phyloP scores from a whole-genome alignment of 225 moss, liverwort and hornwort species.

The Ulota crispa region DNA sequence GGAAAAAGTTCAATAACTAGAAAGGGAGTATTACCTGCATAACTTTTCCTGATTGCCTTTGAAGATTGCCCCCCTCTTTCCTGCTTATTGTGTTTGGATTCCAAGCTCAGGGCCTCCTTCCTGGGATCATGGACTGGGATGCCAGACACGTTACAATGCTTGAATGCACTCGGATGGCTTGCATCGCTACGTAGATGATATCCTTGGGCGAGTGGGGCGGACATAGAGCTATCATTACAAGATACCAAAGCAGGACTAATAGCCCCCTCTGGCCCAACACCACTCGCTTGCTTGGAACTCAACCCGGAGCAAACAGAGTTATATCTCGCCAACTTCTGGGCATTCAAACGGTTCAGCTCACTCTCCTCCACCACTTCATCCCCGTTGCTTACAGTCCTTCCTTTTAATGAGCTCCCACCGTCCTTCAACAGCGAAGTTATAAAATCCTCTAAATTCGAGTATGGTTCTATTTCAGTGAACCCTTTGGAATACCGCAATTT shows the following conservation, averaged over 20 bases:
- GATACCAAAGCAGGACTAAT: too few species aligned
- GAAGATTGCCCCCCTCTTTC: constrained; percentile 18
- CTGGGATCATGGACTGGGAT: neutral
- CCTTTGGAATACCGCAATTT: constrained; percentile 56
- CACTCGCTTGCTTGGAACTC: too few species aligned
- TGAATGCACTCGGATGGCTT: constrained; percentile 26
- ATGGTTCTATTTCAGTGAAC: constrained; percentile 44
- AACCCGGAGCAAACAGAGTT: too few species aligned
- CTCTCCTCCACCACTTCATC: constrained; percentile 21
- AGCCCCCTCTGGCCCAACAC: too few species aligned
- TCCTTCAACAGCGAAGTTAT: constrained; percentile 43
- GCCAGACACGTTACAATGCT: neutral
- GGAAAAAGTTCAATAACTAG: neutral
- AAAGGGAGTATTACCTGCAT: constrained; percentile 34
- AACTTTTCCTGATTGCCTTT: constrained; percentile 4
- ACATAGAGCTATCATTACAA: constrained; percentile 33
- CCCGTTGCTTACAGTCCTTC: constrained; percentile 10
- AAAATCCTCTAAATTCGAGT: constrained; percentile 49
- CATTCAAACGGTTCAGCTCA: too few species aligned
- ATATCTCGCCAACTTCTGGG: too few species aligned
- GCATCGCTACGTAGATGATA: constrained; percentile 41
- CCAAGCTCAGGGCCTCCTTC: constrained; percentile 10
- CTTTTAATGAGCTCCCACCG: constrained; percentile 24
- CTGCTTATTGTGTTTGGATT: constrained; percentile 12
- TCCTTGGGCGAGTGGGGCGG: constrained; percentile 9